These are phyloP conservation scores for Linaria vulgaris DNA, from an alignment of 257 asterid genomes.

Conservation along the genomic window DNA sequence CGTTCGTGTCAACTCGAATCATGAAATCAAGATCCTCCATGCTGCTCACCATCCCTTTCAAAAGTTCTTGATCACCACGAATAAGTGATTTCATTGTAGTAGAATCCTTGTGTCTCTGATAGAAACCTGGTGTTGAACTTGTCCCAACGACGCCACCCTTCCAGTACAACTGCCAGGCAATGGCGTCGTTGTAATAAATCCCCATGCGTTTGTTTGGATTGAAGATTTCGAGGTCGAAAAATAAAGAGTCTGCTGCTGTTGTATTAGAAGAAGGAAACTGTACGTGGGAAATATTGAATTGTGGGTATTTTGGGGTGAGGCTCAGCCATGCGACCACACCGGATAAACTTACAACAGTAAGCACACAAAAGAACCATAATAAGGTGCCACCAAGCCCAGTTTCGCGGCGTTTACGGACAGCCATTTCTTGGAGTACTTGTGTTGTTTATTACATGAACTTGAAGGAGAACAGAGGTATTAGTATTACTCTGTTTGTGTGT, in stretches of 20 bases:
- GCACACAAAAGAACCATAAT: slow-evolving; percentile 33
- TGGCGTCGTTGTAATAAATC: slow-evolving; percentile 28
- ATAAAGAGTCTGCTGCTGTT: slow-evolving; percentile 2
- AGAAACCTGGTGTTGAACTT: slow-evolving; percentile 25
- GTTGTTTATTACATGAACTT: no score
- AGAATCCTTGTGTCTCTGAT: slow-evolving; percentile 37
- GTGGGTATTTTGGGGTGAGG: slow-evolving; percentile 38
- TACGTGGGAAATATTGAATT: slow-evolving; percentile 19
- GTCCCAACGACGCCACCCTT: slow-evolving; percentile 21
- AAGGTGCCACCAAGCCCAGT: slow-evolving; percentile 11
- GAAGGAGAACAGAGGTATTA: no score
- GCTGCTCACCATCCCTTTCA: slow-evolving; percentile 7
- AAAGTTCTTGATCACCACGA: slow-evolving; percentile 15
- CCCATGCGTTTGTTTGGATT: slow-evolving; percentile 47
- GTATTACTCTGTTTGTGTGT: no score
- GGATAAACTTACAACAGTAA: slow-evolving; percentile 28
- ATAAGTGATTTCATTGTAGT: slow-evolving; percentile 24
- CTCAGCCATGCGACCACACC: slow-evolving; percentile 39
- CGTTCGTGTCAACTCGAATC: slow-evolving; percentile 33
- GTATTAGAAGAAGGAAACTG: slow-evolving; percentile 16
- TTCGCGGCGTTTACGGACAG: not conserved
- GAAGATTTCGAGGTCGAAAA: slow-evolving; percentile 26
- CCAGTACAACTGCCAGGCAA: slow-evolving; percentile 15
- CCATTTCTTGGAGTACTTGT: slow-evolving; percentile 25
- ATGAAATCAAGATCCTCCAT: not conserved